These are phyloP conservation scores for Zygosaccharomyces bisporus DNA, from an alignment of 805 yeast species.

Conservation along the genomic window DNA sequence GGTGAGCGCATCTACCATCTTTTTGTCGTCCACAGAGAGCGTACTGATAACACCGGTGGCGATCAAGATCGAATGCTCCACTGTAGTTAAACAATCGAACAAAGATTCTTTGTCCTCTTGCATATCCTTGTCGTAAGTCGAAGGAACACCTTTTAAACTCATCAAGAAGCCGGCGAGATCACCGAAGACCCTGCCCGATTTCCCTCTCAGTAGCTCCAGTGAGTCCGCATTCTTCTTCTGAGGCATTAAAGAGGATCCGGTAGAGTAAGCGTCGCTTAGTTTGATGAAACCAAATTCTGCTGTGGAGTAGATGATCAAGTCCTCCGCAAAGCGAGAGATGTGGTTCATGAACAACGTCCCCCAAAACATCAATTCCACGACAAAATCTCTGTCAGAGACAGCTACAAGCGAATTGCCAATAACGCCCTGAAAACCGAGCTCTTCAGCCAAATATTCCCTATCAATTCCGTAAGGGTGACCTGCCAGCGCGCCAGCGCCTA, in stretches of 20 bases:
- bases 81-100: slow-evolving; percentile 84
- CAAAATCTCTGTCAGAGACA: slow-evolving; percentile 96
- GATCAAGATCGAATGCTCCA: slow-evolving; percentile 88
- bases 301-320: slow-evolving; percentile 89
- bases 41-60: slow-evolving; percentile 97
- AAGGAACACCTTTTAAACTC: slow-evolving; percentile 95
- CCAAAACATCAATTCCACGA: slow-evolving; percentile 95
- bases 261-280: slow-evolving; percentile 95
- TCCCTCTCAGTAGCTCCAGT: slow-evolving; percentile 90
- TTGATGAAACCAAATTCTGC: slow-evolving; percentile 95
- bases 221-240: slow-evolving; percentile 99
- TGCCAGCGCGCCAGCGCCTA: slow-evolving; percentile 97
- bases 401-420: slow-evolving; percentile 97
- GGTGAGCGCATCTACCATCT: slow-evolving; percentile 84
- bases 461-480: slow-evolving; percentile 99
- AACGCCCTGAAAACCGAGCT: slow-evolving; percentile 74
- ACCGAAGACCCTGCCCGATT: slow-evolving; percentile 96
- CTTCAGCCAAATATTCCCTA: slow-evolving; percentile 79
- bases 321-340: slow-evolving; percentile 90
- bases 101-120: slow-evolving; percentile 99
- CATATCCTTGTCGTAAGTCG: slow-evolving; percentile 96
- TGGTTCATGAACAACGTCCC: slow-evolving; percentile 92
- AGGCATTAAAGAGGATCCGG: slow-evolving; percentile 98
- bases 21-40: slow-evolving; percentile 61
- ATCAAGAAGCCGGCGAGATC: slow-evolving; percentile 91